Percentiles rank a stretch among this genome's conserved stretches.
Evolutionary conservation across 2,329 filamentous ascomycete species (phyloP).

Genomic region (Alternaria solani): DNA sequence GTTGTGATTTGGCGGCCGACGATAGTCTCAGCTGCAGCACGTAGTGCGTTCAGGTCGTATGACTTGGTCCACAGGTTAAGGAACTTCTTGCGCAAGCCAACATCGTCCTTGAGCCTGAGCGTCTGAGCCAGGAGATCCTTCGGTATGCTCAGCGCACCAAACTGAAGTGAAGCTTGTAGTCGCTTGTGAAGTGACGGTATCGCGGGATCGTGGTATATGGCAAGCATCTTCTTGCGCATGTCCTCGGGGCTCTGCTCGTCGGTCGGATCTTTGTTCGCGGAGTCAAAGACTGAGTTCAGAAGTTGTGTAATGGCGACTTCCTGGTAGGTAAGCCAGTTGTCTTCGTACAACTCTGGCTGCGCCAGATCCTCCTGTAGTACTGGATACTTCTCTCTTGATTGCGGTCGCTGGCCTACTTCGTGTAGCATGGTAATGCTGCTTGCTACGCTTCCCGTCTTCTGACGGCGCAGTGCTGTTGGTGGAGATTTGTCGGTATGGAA

Average conservation of each 20-base stretch:
- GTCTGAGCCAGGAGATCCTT: slow-evolving; percentile 59
- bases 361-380: slow-evolving; percentile 63
- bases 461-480: slow-evolving; percentile 43
- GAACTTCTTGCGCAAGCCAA: slow-evolving; percentile 66
- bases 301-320: slow-evolving; percentile 68
- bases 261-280: slow-evolving; percentile 38
- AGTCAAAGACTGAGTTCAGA: slow-evolving; percentile 63
- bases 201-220: slow-evolving; percentile 61
- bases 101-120: slow-evolving; percentile 61
- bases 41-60: slow-evolving; percentile 62
- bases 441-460: slow-evolving; percentile 32
- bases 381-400: slow-evolving; percentile 56
- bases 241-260: slow-evolving; percentile 41
- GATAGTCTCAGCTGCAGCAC: slow-evolving; percentile 65
- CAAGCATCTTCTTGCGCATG: slow-evolving; percentile 60
- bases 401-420: slow-evolving; percentile 40
- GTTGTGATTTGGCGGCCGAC: slow-evolving; percentile 62
- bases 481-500: slow-evolving; percentile 49
- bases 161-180: slow-evolving; percentile 65
- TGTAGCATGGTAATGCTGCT: slow-evolving; percentile 47
- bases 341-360: slow-evolving; percentile 68
- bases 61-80: slow-evolving; percentile 65
- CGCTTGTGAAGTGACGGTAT: slow-evolving; percentile 64
- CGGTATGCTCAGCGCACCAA: slow-evolving; percentile 65
- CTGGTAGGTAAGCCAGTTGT: slow-evolving; percentile 69